Percentiles rank a stretch among this genome's conserved stretches.
Conservation (phyloP, 257 asterid species). For the Solanum piurae region DNA sequence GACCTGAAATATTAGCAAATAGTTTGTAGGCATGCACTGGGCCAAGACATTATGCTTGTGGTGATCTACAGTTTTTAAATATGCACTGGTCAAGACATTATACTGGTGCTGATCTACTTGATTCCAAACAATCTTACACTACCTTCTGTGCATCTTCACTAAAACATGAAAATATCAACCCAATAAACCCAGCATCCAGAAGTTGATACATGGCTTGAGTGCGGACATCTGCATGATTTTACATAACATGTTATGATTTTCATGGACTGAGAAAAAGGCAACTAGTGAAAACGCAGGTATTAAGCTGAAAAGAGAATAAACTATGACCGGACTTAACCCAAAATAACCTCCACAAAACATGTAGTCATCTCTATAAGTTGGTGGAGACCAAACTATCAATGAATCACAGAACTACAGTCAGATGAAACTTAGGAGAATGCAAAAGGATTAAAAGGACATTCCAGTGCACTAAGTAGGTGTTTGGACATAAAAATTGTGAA, state of each 20-base stretch:
- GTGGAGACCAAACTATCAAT: not conserved
- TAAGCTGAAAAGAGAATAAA: not conserved
- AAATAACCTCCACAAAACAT: not conserved
- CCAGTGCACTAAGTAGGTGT: not conserved
- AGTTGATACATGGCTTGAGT: constrained; percentile 99
- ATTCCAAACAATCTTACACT: not conserved
- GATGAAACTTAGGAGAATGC: not conserved
- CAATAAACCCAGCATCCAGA: constrained; percentile 95
- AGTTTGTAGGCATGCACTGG: not conserved
- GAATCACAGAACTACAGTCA: not conserved
- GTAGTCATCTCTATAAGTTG: not conserved
- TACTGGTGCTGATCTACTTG: not conserved
- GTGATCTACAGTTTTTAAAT: not conserved
- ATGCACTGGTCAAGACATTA: not conserved
- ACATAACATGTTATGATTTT: not conserved
- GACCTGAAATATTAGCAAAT: constrained; percentile 36
- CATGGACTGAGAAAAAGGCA: not conserved
- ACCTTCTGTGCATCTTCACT: constrained; percentile 99
- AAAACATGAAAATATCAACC: constrained; percentile 94
- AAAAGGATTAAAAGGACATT: not conserved
- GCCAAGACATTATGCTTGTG: not conserved
- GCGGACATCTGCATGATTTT: constrained; percentile 65
- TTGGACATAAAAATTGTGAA: not conserved
- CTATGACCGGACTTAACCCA: not conserved
- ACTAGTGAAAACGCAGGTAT: not conserved